These are phyloP conservation scores for Pseudozyma flocculosa DNA, from an alignment of 1,284 basidiomycete genomes.

Conservation along the genomic window DNA sequence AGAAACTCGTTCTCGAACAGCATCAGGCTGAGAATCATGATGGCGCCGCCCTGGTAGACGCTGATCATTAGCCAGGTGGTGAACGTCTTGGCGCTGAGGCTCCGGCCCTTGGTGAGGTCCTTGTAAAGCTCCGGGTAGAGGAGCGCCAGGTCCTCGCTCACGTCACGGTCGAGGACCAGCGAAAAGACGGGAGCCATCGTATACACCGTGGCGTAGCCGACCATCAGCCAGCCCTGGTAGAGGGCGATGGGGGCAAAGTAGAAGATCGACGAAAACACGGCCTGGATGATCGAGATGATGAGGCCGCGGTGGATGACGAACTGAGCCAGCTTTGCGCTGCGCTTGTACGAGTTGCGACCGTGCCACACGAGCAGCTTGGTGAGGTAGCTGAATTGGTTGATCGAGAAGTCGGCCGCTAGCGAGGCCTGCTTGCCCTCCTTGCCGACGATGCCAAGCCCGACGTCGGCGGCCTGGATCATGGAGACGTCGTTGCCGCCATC, in stretches of 20 bases:
- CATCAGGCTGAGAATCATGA: slow-evolving; percentile 95
- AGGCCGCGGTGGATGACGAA: slow-evolving; percentile 94
- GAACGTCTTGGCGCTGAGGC: slow-evolving; percentile 95
- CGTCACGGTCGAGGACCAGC: slow-evolving; percentile 90
- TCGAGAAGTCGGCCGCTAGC: slow-evolving; percentile 94
- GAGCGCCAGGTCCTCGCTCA: slow-evolving; percentile 90
- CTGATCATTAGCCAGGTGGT: slow-evolving; percentile 98
- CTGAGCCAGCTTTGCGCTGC: slow-evolving; percentile 94
- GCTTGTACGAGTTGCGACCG: slow-evolving; percentile 95
- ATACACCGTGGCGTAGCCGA: slow-evolving; percentile 95
- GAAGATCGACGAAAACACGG: slow-evolving; percentile 92
- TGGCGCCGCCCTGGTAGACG: slow-evolving; percentile 95
- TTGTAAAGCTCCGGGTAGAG: slow-evolving; percentile 98
- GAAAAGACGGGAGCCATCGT: slow-evolving; percentile 99
- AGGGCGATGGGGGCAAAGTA: slow-evolving; percentile 98
- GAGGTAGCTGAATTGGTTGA: slow-evolving; percentile 91
- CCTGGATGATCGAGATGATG: slow-evolving; percentile 89
- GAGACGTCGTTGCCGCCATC: slow-evolving; percentile 94
- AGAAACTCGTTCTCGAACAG: slow-evolving; percentile 97
- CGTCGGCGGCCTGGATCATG: slow-evolving; percentile 93
- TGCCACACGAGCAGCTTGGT: slow-evolving; percentile 96
- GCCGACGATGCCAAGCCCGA: slow-evolving; percentile 94
- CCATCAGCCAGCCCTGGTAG: slow-evolving; percentile 98
- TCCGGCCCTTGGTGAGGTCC: slow-evolving; percentile 69
- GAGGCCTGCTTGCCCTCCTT: slow-evolving; percentile 99